These are phyloP conservation scores for Chaetomiaceae sp. DNA, from an alignment of 2,329 filamentous ascomycete species.

Conservation along the genomic window DNA sequence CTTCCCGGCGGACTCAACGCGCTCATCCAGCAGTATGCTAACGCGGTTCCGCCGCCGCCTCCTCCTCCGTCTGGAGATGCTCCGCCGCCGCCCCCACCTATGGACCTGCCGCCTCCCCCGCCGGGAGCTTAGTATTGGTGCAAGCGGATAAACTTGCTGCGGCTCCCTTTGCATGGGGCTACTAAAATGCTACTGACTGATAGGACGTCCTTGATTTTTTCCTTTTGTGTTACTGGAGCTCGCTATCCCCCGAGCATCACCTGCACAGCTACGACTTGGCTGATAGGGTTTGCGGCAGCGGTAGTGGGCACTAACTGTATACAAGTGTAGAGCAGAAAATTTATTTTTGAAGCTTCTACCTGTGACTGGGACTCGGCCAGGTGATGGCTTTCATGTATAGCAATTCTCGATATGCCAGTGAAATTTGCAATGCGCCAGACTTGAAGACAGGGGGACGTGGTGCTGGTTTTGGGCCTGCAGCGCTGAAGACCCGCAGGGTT, in stretches of 20 bases:
- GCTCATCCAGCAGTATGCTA: constrained; percentile 59
- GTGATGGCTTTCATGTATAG: too few relatives aligned
- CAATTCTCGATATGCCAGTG: too few relatives aligned
- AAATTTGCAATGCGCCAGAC: too few relatives aligned
- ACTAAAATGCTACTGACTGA: constrained; percentile 25
- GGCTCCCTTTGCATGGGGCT: constrained; percentile 4
- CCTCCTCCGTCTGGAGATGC: constrained; percentile 33
- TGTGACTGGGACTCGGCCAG: too few relatives aligned
- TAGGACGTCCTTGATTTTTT: constrained; percentile 18
- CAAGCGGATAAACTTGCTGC: constrained; percentile 8
- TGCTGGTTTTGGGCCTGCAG: too few relatives aligned
- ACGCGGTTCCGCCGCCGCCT: constrained; percentile 29
- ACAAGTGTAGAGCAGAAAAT: constrained; percentile 12
- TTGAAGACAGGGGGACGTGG: too few relatives aligned
- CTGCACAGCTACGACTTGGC: background rate
- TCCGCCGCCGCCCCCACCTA: constrained; percentile 35
- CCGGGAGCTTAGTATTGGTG: constrained; percentile 25
- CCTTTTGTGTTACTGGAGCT: background rate
- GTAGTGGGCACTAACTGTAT: constrained; percentile 21
- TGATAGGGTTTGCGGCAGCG: background rate
- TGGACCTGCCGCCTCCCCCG: constrained; percentile 34
- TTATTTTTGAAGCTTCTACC: too few relatives aligned
- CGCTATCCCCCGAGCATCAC: constrained; percentile 9
- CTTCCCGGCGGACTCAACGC: constrained; percentile 55
- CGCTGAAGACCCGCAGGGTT: too few relatives aligned